Evolutionary conservation across 306 rosid species (phyloP).

Genomic region (Castanospermum australe): DNA sequence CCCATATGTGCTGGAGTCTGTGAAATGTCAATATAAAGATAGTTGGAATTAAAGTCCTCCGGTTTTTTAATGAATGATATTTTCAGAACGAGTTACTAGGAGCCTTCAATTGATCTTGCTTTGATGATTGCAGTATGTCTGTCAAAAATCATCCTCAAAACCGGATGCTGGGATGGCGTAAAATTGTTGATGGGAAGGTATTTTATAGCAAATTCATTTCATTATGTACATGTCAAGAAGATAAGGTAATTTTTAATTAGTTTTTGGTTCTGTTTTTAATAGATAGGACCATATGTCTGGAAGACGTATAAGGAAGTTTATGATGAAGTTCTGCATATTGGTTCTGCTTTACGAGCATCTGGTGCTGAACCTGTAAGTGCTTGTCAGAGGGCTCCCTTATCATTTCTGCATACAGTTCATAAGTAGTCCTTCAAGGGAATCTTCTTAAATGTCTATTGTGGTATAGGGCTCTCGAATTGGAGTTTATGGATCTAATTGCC

Average conservation of each 20-base stretch:
- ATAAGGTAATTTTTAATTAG: not conserved
- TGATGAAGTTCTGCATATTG: constrained; percentile 66
- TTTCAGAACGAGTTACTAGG: not conserved
- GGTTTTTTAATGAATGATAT: not conserved
- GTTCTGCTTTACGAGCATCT: constrained; percentile 80
- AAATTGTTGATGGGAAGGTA: constrained; percentile 65
- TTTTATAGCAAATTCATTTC: not conserved
- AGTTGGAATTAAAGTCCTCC: not conserved
- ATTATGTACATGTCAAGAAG: not conserved
- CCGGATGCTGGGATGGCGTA: constrained; percentile 91
- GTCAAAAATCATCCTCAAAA: constrained; percentile 52
- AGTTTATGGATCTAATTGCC: constrained; percentile 85
- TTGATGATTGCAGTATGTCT: constrained; percentile 49
- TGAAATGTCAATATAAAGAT: not conserved
- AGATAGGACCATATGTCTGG: constrained; percentile 82
- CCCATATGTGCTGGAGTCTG: not conserved
- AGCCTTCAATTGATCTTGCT: not conserved
- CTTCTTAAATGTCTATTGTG: not conserved
- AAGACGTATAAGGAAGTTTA: constrained; percentile 84
- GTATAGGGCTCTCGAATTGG: constrained; percentile 76
- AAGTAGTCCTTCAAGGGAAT: not conserved
- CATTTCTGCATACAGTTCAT: not conserved
- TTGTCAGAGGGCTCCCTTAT: not conserved
- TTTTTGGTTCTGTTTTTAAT: constrained; percentile 23
- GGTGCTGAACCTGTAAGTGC: constrained; percentile 79